Conservation (phyloP, 768 basidiomycete genomes). For the Candolleomyces eurysporus region DNA sequence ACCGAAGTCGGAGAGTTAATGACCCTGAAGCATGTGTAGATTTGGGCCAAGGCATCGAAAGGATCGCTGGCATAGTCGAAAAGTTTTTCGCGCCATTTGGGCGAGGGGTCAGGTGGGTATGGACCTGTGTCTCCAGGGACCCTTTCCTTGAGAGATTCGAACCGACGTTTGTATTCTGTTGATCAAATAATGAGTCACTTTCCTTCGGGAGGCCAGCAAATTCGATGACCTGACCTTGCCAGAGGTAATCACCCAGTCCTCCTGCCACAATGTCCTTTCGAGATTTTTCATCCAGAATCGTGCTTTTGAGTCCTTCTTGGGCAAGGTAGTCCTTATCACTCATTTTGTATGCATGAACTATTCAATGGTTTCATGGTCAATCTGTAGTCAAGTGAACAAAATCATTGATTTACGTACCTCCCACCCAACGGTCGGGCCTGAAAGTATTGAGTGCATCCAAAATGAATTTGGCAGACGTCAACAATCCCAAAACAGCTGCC, state of each 20-base stretch:
- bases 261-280: slow-evolving; percentile 75
- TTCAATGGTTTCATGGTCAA: not conserved
- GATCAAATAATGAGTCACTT: slow-evolving; percentile 16
- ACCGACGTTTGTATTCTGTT: too few relatives aligned
- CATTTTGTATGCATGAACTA: slow-evolving; percentile 72
- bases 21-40: slow-evolving; percentile 60
- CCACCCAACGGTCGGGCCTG: not conserved
- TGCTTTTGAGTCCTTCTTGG: slow-evolving; percentile 62
- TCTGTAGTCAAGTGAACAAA: too few relatives aligned
- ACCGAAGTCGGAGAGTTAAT: slow-evolving; percentile 59
- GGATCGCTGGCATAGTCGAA: slow-evolving; percentile 50
- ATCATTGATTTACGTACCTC: not conserved
- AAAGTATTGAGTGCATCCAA: not conserved
- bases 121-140: too few relatives aligned
- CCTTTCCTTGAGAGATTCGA: too few relatives aligned
- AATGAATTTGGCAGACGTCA: not conserved
- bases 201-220: slow-evolving; percentile 28
- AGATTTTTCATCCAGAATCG: slow-evolving; percentile 51
- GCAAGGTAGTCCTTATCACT: slow-evolving; percentile 58
- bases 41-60: slow-evolving; percentile 60
- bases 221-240: slow-evolving; percentile 3
- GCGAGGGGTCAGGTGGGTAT: too few relatives aligned
- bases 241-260: slow-evolving; percentile 53
- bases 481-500: not conserved
- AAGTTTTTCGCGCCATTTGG: slow-evolving; percentile 3